Evolutionary conservation across 306 rosid genomes (phyloP).

Genomic region (Gastrolobium bilobum): DNA sequence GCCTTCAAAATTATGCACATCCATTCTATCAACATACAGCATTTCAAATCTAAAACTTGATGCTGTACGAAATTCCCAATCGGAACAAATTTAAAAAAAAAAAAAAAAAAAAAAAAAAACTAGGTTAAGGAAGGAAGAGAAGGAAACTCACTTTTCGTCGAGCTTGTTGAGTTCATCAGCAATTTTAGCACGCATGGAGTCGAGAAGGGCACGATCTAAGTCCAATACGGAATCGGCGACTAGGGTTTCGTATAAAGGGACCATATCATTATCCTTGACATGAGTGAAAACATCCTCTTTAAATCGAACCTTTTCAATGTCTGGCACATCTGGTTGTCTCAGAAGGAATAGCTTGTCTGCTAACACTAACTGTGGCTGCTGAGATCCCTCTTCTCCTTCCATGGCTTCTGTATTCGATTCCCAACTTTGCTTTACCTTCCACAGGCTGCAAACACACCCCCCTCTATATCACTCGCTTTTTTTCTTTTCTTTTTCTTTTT

Average conservation of each 20-base stretch:
- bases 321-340: constrained; percentile 79
- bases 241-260: constrained; percentile 86
- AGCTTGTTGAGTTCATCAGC: constrained; percentile 81
- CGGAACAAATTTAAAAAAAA: neutral
- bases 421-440: constrained; percentile 47
- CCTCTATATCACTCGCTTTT: no score
- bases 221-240: constrained; percentile 72
- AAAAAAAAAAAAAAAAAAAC: neutral
- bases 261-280: constrained; percentile 88
- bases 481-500: neutral
- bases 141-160: constrained; percentile 84
- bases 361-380: constrained; percentile 83
- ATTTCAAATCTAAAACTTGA: constrained; percentile 37
- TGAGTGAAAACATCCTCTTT: constrained; percentile 78
- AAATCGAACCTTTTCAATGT: constrained; percentile 87
- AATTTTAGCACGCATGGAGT: constrained; percentile 78
- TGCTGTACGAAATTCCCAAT: constrained; percentile 6
- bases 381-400: constrained; percentile 90
- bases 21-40: neutral
- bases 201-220: constrained; percentile 73
- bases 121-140: neutral
- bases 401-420: constrained; percentile 49
- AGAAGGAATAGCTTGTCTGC: constrained; percentile 92
- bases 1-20: neutral
- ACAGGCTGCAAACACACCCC: neutral